phyloP scores from a whole-genome alignment of 202 grass and related monocot genomes.

The Eragrostis tef region DNA sequence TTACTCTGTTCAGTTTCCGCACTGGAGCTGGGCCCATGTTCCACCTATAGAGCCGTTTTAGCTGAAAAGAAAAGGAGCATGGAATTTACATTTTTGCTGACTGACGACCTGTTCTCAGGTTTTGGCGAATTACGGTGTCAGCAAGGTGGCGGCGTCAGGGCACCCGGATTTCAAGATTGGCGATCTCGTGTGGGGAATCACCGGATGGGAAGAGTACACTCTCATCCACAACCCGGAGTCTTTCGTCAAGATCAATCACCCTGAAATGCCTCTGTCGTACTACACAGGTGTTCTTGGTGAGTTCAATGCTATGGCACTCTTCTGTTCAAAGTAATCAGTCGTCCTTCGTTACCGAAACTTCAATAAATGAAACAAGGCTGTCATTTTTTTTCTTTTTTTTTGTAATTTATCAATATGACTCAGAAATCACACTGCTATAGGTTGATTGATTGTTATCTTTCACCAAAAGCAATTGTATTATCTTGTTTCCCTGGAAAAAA shows the following conservation, averaged over 20 bases:
- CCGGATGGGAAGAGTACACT: constrained; percentile 74
- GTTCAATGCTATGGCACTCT: neutral
- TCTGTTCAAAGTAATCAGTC: neutral
- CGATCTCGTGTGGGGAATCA: constrained; percentile 54
- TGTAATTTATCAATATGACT: no score
- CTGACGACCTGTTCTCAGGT: neutral
- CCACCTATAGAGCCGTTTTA: no score
- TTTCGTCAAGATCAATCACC: constrained; percentile 50
- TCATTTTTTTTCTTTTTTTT: no score
- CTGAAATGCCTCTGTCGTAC: constrained; percentile 62
- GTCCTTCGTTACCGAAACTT: no score
- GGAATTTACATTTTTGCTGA: neutral
- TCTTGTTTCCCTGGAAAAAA: no score
- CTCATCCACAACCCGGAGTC: constrained; percentile 12
- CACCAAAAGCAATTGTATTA: no score
- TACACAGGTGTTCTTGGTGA: constrained; percentile 69
- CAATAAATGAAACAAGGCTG: no score
- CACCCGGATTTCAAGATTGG: constrained; percentile 52
- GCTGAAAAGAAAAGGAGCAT: no score
- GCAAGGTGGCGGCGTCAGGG: constrained; percentile 61
- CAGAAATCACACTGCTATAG: no score
- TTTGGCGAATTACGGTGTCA: constrained; percentile 37
- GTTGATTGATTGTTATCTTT: no score
- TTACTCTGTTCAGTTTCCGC: no score
- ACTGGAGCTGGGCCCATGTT: no score